Evolutionary conservation across 495 filamentous ascomycete species (phyloP).

Genomic region (Penicillium parvum): DNA sequence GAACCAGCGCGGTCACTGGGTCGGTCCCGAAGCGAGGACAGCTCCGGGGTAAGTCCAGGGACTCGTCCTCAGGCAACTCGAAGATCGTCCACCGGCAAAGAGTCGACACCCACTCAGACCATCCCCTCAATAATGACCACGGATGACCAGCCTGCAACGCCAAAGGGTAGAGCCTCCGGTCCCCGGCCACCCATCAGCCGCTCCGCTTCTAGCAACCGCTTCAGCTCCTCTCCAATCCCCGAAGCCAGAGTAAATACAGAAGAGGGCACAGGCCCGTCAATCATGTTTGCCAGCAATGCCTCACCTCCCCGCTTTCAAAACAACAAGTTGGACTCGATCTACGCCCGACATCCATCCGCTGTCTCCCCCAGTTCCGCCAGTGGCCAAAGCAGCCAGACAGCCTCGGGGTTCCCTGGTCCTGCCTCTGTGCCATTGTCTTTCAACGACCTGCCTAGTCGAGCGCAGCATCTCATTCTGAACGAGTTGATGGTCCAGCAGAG

Average conservation of each 20-base stretch:
- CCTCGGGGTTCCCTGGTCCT: slow-evolving; percentile 48
- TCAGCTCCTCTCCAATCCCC: slow-evolving; percentile 71
- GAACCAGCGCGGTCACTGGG: slow-evolving; percentile 10
- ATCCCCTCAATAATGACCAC: slow-evolving; percentile 48
- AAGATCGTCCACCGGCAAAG: slow-evolving; percentile 5
- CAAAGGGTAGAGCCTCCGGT: slow-evolving; percentile 24
- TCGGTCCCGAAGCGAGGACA: slow-evolving; percentile 23
- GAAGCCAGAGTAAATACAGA: slow-evolving; percentile 59
- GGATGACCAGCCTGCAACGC: slow-evolving; percentile 42
- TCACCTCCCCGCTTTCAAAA: slow-evolving; percentile 33
- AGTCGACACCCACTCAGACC: slow-evolving; percentile 1
- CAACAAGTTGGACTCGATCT: slow-evolving; percentile 48
- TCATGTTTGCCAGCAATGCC: slow-evolving; percentile 66
- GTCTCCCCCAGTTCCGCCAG: slow-evolving; percentile 15
- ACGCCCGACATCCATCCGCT: slow-evolving; percentile 38
- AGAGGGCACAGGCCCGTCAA: slow-evolving; percentile 63
- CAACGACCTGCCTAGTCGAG: slow-evolving; percentile 78
- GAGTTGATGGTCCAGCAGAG: slow-evolving; percentile 72
- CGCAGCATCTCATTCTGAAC: slow-evolving; percentile 81
- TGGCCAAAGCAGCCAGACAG: slow-evolving; percentile 17
- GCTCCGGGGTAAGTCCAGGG: slow-evolving; percentile 9
- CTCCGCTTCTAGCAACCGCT: slow-evolving; percentile 47
- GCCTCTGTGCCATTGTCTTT: slow-evolving; percentile 67
- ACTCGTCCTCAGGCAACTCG: slow-evolving; percentile 16
- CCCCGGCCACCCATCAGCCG: slow-evolving; percentile 30